Evolutionary conservation across 2,329 filamentous ascomycete genomes (phyloP), one percentile per base, ranked within the genome.

Genomic region (Xylariaceae sp.): DNA sequence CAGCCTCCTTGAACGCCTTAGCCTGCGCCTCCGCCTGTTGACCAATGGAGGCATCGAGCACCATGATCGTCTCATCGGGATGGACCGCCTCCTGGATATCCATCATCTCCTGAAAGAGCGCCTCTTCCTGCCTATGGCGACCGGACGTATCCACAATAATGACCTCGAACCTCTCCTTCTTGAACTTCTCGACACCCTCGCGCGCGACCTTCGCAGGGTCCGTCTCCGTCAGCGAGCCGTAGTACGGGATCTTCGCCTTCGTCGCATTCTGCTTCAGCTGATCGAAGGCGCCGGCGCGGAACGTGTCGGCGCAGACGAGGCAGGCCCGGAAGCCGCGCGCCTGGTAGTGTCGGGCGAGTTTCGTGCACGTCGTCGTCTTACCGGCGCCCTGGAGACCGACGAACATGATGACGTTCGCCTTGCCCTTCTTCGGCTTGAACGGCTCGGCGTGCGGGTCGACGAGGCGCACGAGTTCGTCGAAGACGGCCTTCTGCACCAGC

Each of bases 71-170:
- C 78, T 97, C 93, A 71, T 99, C 91, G 0, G 94, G 92, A 55
- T 84, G 85, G 51, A 99, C 89, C 1, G 93, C 94, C 10, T 82
- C 82, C 73, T 99, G 94, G 61, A 99, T 97, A 71, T 99, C 92
- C 62, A 92, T 84, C 94, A 99, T 99, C 75, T 99, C 94, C 64
- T 92, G 89, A 76, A 99, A 99, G 2, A 99, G 80, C 9, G 95
- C 92, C 70, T 90, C 87, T 75, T 99, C 94, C 72, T 99, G 94
- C 71, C 92, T 86, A 78, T 99, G 94, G 67, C 94, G 83, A 74
- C 94, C 94, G 53, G 90, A 96, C 0, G 94, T 99, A 77, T 99
- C 94, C 58, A 99, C 94, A 63, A 99, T 97, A 70, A 99, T 99
- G 66, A 99, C 88, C 75, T 99, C 94, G 72, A 99, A 99, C 53